Conservation (phyloP, 2,329 filamentous ascomycete genomes). For the Amesomyces nigricolor region DNA sequence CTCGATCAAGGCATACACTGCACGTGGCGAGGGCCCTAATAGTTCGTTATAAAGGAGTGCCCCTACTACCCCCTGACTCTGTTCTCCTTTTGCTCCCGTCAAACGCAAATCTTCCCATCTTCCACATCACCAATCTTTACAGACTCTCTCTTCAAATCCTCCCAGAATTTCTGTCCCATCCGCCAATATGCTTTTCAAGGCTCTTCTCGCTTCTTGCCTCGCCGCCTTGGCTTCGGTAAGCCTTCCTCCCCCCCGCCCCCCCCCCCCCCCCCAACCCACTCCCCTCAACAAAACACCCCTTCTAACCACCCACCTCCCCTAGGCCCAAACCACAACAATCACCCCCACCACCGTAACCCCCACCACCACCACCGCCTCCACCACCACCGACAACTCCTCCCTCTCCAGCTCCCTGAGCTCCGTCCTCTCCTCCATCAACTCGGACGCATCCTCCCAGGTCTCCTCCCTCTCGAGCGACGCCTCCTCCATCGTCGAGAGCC, state of each 20-base stretch:
- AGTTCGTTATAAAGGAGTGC: background rate
- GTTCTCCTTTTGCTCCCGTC: background rate
- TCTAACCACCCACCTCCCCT: background rate
- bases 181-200: constrained; percentile 40
- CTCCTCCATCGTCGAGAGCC: constrained; percentile 21
- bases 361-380: background rate
- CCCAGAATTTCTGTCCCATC: background rate
- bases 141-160: background rate
- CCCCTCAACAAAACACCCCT: background rate
- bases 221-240: constrained; percentile 30
- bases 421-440: constrained; percentile 23
- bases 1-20: background rate
- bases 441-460: constrained; percentile 25
- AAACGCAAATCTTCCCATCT: background rate
- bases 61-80: background rate
- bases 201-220: constrained; percentile 34
- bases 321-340: constrained; percentile 24
- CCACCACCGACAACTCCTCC: constrained; percentile 5
- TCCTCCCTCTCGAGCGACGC: constrained; percentile 26
- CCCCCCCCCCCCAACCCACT: background rate
- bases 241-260: background rate
- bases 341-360: background rate
- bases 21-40: background rate
- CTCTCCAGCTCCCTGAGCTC: constrained; percentile 6
- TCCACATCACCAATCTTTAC: background rate